A percentile compares a stretch with the other conserved stretches of the same genome.
These are phyloP conservation scores for Zarea fungicola DNA, from an alignment of 2,329 filamentous ascomycete genomes.

Conservation along the genomic window DNA sequence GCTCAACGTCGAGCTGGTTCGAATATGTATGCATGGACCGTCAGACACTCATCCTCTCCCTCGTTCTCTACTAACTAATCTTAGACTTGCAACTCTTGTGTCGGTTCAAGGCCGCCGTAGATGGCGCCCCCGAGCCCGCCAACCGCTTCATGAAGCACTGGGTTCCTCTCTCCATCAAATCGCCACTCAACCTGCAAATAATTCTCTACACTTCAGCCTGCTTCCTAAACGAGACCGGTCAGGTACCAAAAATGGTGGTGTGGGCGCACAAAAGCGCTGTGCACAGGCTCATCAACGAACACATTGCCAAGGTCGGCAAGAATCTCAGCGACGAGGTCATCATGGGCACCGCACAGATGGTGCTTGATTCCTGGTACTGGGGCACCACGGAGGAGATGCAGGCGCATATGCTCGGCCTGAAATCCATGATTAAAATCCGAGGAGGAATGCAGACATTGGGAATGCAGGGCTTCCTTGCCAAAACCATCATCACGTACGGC, in stretches of 20 bases:
- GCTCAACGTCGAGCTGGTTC: slow-evolving; percentile 43
- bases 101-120: slow-evolving; percentile 46
- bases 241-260: slow-evolving; percentile 38
- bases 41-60: neutral
- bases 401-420: slow-evolving; percentile 42
- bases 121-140: slow-evolving; percentile 40
- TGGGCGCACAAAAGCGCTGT: slow-evolving; percentile 39
- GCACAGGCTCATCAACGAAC: slow-evolving; percentile 42
- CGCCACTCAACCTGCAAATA: slow-evolving; percentile 44
- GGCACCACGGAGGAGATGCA: slow-evolving; percentile 39
- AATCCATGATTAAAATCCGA: slow-evolving; percentile 42
- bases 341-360: slow-evolving; percentile 43
- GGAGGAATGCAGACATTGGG: slow-evolving; percentile 43
- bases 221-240: slow-evolving; percentile 45
- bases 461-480: slow-evolving; percentile 41
- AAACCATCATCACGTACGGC: slow-evolving; percentile 44
- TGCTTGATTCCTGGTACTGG: slow-evolving; percentile 51
- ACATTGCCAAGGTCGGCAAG: slow-evolving; percentile 32
- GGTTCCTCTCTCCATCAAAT: slow-evolving; percentile 43
- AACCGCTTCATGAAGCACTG: slow-evolving; percentile 44
- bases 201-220: slow-evolving; percentile 47
- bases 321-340: slow-evolving; percentile 42
- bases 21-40: slow-evolving; percentile 44
- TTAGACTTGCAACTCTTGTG: slow-evolving; percentile 45
- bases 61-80: neutral